Percentiles rank a stretch among this genome's conserved stretches.
Evolutionary conservation across 441 rosid species (phyloP).

Genomic region (Adansonia grandidieri): DNA sequence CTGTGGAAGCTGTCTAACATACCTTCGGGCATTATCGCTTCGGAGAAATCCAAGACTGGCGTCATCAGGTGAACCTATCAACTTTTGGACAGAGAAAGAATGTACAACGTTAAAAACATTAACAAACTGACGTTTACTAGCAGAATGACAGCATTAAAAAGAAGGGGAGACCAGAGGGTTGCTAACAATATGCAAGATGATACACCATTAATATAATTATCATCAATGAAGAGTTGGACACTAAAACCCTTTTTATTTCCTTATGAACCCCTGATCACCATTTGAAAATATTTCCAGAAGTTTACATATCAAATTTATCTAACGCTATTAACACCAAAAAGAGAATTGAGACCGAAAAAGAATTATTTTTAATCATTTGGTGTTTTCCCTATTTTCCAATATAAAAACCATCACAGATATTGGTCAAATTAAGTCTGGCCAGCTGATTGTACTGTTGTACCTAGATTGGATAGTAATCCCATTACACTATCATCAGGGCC

Average conservation of each 20-base stretch:
- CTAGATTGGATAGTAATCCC: not conserved
- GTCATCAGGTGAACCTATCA: slow-evolving; percentile 79
- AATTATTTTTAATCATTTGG: not conserved
- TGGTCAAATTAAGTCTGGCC: not conserved
- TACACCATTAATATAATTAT: not conserved
- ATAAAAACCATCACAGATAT: not conserved
- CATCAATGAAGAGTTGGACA: not conserved
- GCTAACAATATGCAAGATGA: not conserved
- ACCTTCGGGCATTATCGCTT: slow-evolving; percentile 70
- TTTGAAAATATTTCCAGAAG: too few relatives aligned
- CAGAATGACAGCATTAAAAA: not conserved
- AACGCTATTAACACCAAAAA: not conserved
- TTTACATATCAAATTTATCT: too few relatives aligned
- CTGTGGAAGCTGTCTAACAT: slow-evolving; percentile 65
- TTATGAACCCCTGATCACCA: not conserved
- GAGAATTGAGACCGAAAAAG: not conserved
- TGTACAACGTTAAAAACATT: not conserved
- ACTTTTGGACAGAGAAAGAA: slow-evolving; percentile 39
- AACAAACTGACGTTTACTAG: not conserved
- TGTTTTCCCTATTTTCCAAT: not conserved
- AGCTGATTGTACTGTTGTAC: not conserved
- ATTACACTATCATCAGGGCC: not conserved
- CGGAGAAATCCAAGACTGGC: slow-evolving; percentile 70
- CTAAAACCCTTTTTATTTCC: not conserved
- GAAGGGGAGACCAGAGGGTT: not conserved